Conservation (phyloP, 139 green algal genomes). For the Picochlorum sp. region DNA sequence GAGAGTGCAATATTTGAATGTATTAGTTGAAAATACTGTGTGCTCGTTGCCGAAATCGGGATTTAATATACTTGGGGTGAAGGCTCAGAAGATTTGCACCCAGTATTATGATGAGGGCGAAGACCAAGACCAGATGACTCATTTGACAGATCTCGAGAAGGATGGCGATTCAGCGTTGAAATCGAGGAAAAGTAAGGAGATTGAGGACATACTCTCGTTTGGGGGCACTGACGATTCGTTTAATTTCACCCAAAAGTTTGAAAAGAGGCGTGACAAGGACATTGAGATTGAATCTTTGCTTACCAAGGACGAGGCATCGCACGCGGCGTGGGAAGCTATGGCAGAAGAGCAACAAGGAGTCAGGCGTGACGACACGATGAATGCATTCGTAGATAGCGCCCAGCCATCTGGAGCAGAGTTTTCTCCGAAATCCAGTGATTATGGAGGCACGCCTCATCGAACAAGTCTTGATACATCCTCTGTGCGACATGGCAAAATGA, state of each 20-base stretch:
- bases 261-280: neutral
- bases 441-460: neutral
- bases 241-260: slow-evolving; percentile 2
- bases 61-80: slow-evolving; percentile 24
- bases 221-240: slow-evolving; percentile 15
- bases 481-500: slow-evolving; percentile 16
- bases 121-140: too few species aligned
- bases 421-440: neutral
- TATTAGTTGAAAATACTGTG: slow-evolving; percentile 27
- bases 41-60: slow-evolving; percentile 17
- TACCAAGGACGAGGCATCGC: neutral
- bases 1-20: slow-evolving; percentile 22
- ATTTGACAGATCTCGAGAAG: neutral
- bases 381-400: neutral
- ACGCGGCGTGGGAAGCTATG: neutral
- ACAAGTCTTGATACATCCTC: neutral
- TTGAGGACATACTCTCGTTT: slow-evolving; percentile 31
- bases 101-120: too few species aligned
- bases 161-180: neutral
- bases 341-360: neutral
- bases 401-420: neutral
- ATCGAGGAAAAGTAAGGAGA: slow-evolving; percentile 27
- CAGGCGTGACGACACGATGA: neutral
- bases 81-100: neutral
- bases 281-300: slow-evolving; percentile 1